Evolutionary conservation across 345 rosid species (phyloP), one percentile per base, ranked within the genome.

Genomic region (Salix caprea): DNA sequence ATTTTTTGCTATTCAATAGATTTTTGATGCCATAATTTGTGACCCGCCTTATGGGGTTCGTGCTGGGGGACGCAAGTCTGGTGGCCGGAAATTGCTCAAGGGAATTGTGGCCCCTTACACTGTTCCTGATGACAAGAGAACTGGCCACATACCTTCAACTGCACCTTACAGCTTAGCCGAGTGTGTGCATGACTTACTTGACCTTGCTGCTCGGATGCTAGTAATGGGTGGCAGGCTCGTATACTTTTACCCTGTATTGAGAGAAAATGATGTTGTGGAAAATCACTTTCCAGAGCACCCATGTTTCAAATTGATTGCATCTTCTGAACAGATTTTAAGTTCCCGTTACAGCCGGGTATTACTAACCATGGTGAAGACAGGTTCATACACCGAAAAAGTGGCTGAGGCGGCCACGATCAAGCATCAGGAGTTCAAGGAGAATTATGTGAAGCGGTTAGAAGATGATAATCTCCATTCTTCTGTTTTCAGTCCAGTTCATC

Each of bases 11-110:
- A 62, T 21, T 83, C 52, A 75, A 18, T 82, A 93, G 98, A 84
- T 92, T 54, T 93, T 93, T 72, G 97, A 96, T 85, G 97, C 95
- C 60, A 93, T 96, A 67, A 84, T 92, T 8, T 93, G 98, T 40
- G 99, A 93, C 76, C 99, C 98, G 50, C 98, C 97, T 42, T 96
- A 92, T 42, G 99, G 99, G 12, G 98, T 96, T 78, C 90, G 98
- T 23, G 99, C 99, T 72, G 95, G 99, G 64, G 99, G 97, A 24
- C 92, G 95, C 39, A 96, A 96, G 78, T 93, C 99, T 0, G 98
- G 99, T 71, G 99, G 98, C 23, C 80, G 99, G 37, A 96, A 96
- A 85, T 84, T 96, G 77, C 87, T 93, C 2, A 91, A 93, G 81
- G 99, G 99, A 56, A 86, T 76, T 21, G 87, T 90, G 64, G 92